These are phyloP conservation scores for Porpolomopsis calyptriformis DNA, from an alignment of 768 basidiomycete genomes.

Conservation along the genomic window DNA sequence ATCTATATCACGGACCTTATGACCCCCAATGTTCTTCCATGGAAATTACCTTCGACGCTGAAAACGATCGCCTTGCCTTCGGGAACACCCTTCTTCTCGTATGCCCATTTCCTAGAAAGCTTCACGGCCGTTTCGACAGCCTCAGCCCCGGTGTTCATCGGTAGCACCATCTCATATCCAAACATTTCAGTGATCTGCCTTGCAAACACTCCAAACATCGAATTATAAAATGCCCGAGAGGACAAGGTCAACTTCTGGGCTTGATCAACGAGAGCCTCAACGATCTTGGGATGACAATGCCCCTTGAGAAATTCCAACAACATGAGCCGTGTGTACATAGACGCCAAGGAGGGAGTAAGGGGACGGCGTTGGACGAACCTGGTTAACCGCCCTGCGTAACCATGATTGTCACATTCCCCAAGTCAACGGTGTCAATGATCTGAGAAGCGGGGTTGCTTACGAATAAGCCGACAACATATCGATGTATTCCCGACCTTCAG, in stretches of 20 bases:
- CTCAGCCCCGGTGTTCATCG: slow-evolving; percentile 99
- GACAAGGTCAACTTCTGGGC: slow-evolving; percentile 86
- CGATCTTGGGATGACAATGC: slow-evolving; percentile 86
- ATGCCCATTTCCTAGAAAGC: slow-evolving; percentile 95
- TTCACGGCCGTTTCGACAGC: slow-evolving; percentile 98
- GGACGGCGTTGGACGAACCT: too few species aligned
- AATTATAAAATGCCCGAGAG: slow-evolving; percentile 94
- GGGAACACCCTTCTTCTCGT: slow-evolving; percentile 72
- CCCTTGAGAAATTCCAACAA: slow-evolving; percentile 39
- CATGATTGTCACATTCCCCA: slow-evolving; percentile 7
- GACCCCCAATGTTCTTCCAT: slow-evolving; percentile 84
- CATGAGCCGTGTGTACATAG: too few species aligned
- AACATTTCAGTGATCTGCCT: slow-evolving; percentile 75
- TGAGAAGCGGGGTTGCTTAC: slow-evolving; percentile 34
- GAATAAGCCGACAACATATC: slow-evolving; percentile 98
- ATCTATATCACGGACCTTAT: slow-evolving; percentile 45
- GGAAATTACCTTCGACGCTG: slow-evolving; percentile 86
- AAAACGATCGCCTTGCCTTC: slow-evolving; percentile 80
- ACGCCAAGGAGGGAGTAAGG: too few species aligned
- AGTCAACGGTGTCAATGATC: background rate
- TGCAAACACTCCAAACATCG: slow-evolving; percentile 83
- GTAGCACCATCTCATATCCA: slow-evolving; percentile 90
- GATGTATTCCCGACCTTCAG: slow-evolving; percentile 90
- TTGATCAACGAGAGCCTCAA: slow-evolving; percentile 71
- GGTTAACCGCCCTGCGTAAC: slow-evolving; percentile 66